These are phyloP conservation scores for Parachaetomium inaequale DNA, from an alignment of 495 filamentous ascomycete genomes.

Conservation along the genomic window DNA sequence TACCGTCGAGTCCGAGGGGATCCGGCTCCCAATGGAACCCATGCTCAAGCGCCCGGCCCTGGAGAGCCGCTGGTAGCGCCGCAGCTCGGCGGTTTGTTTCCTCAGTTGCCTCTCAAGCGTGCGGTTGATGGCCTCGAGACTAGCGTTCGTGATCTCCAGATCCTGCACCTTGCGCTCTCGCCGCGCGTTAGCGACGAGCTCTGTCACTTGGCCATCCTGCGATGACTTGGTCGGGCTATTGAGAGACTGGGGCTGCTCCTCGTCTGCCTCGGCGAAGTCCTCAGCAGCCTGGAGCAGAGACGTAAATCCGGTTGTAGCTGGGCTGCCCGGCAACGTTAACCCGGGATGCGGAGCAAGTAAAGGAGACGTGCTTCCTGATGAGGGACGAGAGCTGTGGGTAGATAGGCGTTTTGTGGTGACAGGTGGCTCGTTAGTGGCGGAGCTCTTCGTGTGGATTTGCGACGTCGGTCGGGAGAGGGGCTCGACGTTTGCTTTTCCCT, in stretches of 20 bases:
- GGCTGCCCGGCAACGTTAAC: conserved; percentile 14
- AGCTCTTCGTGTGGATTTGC: conserved; percentile 27
- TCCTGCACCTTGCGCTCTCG: conserved; percentile 94
- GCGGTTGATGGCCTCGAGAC: conserved; percentile 92
- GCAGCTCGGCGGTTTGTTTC: conserved; percentile 84
- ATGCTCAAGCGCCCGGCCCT: conserved; percentile 67
- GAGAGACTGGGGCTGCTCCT: conserved; percentile 32
- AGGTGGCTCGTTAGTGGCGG: conserved; percentile 28
- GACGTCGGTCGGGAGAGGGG: conserved; percentile 9
- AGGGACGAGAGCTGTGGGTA: conserved; percentile 21
- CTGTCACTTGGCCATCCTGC: conserved; percentile 54
- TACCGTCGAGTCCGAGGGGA: conserved; percentile 29
- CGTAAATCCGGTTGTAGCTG: conserved; percentile 32
- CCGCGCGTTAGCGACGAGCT: conserved; percentile 75
- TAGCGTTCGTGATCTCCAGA: conserved; percentile 96
- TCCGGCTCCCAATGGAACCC: conserved; percentile 27
- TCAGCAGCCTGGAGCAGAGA: conserved; percentile 50
- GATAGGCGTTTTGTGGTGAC: conserved; percentile 25
- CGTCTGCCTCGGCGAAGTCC: conserved; percentile 38
- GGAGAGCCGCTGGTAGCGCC: conserved; percentile 76
- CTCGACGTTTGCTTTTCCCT: conserved; percentile 10
- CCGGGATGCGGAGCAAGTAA: conserved; percentile 11
- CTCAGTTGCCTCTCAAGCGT: conserved; percentile 86
- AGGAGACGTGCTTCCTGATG: conserved; percentile 27
- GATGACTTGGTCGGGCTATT: conserved; percentile 53